phyloP scores from a whole-genome alignment of 2,329 filamentous ascomycete species.

The Teratosphaeria zuluensis region DNA sequence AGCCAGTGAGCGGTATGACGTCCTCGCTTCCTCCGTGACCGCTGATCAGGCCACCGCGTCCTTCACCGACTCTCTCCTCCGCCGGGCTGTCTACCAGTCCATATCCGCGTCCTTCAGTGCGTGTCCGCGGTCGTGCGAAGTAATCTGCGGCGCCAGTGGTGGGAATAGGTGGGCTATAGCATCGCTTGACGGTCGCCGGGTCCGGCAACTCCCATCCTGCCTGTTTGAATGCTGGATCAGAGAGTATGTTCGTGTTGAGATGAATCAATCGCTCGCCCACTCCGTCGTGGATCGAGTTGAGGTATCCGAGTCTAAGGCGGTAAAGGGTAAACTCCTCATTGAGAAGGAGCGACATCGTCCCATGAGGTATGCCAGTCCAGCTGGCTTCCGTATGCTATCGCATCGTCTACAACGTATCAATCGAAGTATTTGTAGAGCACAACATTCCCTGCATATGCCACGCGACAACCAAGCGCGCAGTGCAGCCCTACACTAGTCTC shows the following conservation, averaged over 20 bases:
- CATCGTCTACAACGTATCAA: neutral
- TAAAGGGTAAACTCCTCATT: conserved; percentile 59
- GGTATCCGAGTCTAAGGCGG: conserved; percentile 70
- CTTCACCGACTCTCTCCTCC: conserved; percentile 33
- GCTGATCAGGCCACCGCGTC: conserved; percentile 64
- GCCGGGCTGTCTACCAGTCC: conserved; percentile 45
- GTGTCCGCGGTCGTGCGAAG: conserved; percentile 52
- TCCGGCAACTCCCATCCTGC: conserved; percentile 67
- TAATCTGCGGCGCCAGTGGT: conserved; percentile 69
- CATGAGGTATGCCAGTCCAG: neutral
- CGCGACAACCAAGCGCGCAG: neutral
- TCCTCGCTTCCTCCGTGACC: conserved; percentile 55
- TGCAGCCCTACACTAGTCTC: neutral
- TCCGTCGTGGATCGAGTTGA: conserved; percentile 70
- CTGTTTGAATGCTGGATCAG: conserved; percentile 71
- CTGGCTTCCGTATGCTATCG: neutral
- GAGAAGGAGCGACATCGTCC: conserved; percentile 28
- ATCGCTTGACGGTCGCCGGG: conserved; percentile 66
- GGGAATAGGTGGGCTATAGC: conserved; percentile 76
- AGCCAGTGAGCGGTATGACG: conserved; percentile 54
- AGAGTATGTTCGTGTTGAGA: conserved; percentile 68
- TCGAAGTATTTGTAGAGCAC: neutral
- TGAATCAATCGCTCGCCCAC: conserved; percentile 77
- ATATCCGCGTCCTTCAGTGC: conserved; percentile 5
- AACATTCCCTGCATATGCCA: neutral